Percentiles rank a stretch among this genome's conserved stretches.
Evolutionary conservation across 2,329 filamentous ascomycete species (phyloP).

Genomic region (Fusarium pseudograminearum): DNA sequence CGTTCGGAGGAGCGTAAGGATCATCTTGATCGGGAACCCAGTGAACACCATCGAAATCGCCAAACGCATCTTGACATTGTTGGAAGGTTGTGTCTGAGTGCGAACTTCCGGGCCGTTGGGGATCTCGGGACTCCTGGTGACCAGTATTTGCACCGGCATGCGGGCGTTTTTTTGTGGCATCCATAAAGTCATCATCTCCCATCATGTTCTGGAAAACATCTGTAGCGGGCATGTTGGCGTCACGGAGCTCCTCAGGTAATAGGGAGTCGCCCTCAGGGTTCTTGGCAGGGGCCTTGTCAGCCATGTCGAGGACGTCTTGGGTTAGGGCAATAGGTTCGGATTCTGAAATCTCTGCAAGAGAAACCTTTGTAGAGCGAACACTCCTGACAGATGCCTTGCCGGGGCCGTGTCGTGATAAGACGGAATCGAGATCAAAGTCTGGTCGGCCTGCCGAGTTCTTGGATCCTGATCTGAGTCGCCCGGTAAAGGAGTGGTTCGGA

Average conservation of each 20-base stretch:
- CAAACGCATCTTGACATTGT: conserved; percentile 76
- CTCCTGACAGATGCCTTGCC: conserved; percentile 67
- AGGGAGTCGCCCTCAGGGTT: conserved; percentile 57
- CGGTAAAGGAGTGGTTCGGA: conserved; percentile 71
- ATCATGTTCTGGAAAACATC: conserved; percentile 54
- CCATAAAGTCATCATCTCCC: conserved; percentile 43
- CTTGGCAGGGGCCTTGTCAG: conserved; percentile 59
- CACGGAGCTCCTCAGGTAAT: conserved; percentile 54
- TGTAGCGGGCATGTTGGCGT: conserved; percentile 48
- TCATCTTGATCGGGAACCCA: conserved; percentile 67
- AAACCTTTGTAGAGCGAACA: conserved; percentile 62
- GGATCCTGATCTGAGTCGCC: conserved; percentile 67
- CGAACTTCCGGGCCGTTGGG: conserved; percentile 57
- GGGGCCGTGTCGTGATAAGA: conserved; percentile 63
- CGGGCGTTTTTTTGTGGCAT: conserved; percentile 11
- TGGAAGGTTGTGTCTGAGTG: conserved; percentile 72
- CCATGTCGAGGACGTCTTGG: conserved; percentile 65
- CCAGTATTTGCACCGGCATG: conserved; percentile 27
- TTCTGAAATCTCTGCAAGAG: conserved; percentile 68
- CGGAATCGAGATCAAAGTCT: conserved; percentile 56
- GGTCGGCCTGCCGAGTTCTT: conserved; percentile 59
- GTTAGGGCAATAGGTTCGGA: conserved; percentile 65
- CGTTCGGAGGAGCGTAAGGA: conserved; percentile 34
- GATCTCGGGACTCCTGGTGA: conserved; percentile 35
- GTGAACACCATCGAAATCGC: conserved; percentile 85